Percentiles rank a stretch among this genome's conserved stretches.
Evolutionary conservation across 2,329 filamentous ascomycete species (phyloP).

Genomic region (Sclerotinia subarctica): DNA sequence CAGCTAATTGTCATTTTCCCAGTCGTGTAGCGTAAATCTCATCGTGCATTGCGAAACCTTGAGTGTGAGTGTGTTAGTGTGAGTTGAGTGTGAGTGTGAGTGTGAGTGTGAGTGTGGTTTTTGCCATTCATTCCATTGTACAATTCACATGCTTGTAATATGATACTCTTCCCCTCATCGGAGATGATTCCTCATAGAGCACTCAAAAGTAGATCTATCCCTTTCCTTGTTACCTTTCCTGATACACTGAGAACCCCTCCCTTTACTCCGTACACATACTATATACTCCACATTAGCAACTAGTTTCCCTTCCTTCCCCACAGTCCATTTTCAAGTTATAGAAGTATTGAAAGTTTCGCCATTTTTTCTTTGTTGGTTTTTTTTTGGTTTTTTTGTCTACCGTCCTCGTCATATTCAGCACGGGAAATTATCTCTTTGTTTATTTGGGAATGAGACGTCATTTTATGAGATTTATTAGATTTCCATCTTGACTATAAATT

Average conservation of each 20-base stretch:
- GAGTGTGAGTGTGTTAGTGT: not conserved
- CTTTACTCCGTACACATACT: not conserved
- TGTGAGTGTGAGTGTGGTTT: not conserved
- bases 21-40: not conserved
- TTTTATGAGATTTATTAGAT: not conserved
- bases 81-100: not conserved
- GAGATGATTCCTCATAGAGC: not conserved
- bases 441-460: not conserved
- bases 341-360: not conserved
- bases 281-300: not conserved
- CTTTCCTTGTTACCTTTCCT: not conserved
- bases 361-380: not conserved
- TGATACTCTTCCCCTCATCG: not conserved
- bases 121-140: conserved; percentile 5
- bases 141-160: not conserved
- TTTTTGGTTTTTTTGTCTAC: no score
- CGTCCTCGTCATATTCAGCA: not conserved
- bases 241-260: not conserved
- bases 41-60: not conserved
- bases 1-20: not conserved
- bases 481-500: not conserved
- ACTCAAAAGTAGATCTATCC: not conserved
- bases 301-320: not conserved
- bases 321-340: not conserved
- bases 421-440: not conserved